phyloP scores from a whole-genome alignment of 352 stramenopile genomes.

The Elongisporangium anandrum region DNA sequence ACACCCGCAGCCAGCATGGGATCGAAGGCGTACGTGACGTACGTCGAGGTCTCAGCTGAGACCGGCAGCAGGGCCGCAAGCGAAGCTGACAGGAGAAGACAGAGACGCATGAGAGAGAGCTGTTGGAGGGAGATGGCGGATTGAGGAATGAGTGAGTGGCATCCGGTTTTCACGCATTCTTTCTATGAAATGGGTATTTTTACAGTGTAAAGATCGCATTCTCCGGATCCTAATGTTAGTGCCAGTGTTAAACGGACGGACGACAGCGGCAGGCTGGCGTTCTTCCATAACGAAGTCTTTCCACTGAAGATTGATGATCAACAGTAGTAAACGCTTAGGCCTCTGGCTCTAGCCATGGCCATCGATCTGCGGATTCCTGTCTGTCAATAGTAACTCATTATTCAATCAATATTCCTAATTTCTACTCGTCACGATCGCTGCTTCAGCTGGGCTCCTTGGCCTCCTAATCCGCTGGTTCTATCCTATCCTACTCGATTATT shows the following conservation, averaged over 20 bases:
- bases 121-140: not conserved
- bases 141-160: not conserved
- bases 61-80: not conserved
- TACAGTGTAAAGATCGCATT: not conserved
- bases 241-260: not conserved
- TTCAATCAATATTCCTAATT: not conserved
- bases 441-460: no score
- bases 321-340: no score
- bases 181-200: not conserved
- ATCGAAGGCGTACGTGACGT: slow-evolving; percentile 39
- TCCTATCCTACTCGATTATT: not conserved
- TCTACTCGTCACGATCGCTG: no score
- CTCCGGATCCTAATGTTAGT: not conserved
- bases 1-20: slow-evolving; percentile 25
- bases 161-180: not conserved
- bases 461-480: no score
- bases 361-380: no score
- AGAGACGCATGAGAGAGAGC: not conserved
- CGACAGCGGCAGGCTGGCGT: not conserved
- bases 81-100: not conserved
- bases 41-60: not conserved
- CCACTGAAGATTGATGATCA: no score
- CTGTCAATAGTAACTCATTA: no score
- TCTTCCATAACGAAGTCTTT: no score
- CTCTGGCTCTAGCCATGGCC: no score